Evolutionary conservation across 768 basidiomycete species (phyloP).

Genomic region (Clavaria fumosa): DNA sequence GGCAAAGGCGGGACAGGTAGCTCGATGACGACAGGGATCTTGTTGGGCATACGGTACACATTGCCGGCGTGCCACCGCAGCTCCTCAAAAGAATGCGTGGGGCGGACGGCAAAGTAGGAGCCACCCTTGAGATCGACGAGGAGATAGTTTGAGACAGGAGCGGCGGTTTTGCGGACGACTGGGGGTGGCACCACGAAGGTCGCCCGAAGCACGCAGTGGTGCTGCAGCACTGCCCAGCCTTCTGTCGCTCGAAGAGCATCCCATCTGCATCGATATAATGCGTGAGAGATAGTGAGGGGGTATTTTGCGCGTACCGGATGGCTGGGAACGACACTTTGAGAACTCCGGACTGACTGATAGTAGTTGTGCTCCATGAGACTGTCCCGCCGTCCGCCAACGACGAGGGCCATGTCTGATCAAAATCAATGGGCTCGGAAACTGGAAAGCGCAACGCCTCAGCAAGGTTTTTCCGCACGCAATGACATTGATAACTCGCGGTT

Average conservation of each 20-base stretch:
- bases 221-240: constrained; percentile 81
- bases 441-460: constrained; percentile 7
- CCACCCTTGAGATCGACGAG: constrained; percentile 51
- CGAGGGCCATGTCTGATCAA: constrained; percentile 40
- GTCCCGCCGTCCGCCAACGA: constrained; percentile 46
- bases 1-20: constrained; percentile 33
- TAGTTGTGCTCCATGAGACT: constrained; percentile 41
- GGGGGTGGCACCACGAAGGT: constrained; percentile 44
- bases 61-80: constrained; percentile 70
- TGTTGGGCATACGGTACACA: constrained; percentile 54
- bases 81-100: constrained; percentile 16
- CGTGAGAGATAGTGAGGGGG: background rate
- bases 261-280: constrained; percentile 53
- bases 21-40: constrained; percentile 31
- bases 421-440: constrained; percentile 41
- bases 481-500: constrained; percentile 29
- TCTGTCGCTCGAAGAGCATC: constrained; percentile 52
- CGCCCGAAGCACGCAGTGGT: constrained; percentile 55
- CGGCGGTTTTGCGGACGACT: constrained; percentile 1
- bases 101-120: constrained; percentile 61
- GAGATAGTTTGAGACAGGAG: constrained; percentile 20
- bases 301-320: constrained; percentile 29
- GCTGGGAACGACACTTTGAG: constrained; percentile 50
- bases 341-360: constrained; percentile 27
- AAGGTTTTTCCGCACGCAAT: constrained; percentile 2